Base-by-base conservation (phyloP, 176 grass and related monocot species). In the Rhynchospora pubera region DNA sequence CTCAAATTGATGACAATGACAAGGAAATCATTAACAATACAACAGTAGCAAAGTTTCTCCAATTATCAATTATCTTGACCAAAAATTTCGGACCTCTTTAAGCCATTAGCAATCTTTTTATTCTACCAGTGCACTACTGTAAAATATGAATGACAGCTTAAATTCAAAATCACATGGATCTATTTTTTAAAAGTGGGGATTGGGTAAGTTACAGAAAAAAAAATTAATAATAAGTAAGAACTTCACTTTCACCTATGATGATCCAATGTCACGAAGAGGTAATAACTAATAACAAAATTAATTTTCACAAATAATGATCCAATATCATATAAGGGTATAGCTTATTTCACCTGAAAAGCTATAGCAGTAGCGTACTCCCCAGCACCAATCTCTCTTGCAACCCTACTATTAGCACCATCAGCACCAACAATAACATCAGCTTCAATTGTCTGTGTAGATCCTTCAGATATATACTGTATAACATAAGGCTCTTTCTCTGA, bases 351-450 rank as follows among this genome's bases (percentile, higher is more conserved):
- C 78, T 97, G 95, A 92, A 97, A 94, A 65, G 95, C 95, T 74
- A 97, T 97, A 34, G 95, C 95, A 52, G 95, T 94, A n/a, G 92
- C 68, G 86, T 97, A 97, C 73, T 84, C 88, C 10, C 95, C 95
- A 1, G 90, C 95, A 6, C 84, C 86, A 5, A 97, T 87, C 85
- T 83, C 86, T 2, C 88, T 83, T 5, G 94, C 94, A 13, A 97
- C 94, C 57, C 90, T 87, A 84, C 92, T 97, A 85, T 97, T 97
- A 15, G 94, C 92, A 62, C 92, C 92, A 89, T 97, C 94, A 12
- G 92, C 94, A 59, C 90, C 94, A 48, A 97, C 85, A 84, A 97
- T 47, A 63, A 91, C 88, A 82, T 94, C 92, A 7, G 93, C 92
- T 60, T 88, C 90, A 51, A 80, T 80, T 62, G 57, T 64, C n/a